phyloP scores from a whole-genome alignment of 805 yeast species.

The Teunomyces kruisii region DNA sequence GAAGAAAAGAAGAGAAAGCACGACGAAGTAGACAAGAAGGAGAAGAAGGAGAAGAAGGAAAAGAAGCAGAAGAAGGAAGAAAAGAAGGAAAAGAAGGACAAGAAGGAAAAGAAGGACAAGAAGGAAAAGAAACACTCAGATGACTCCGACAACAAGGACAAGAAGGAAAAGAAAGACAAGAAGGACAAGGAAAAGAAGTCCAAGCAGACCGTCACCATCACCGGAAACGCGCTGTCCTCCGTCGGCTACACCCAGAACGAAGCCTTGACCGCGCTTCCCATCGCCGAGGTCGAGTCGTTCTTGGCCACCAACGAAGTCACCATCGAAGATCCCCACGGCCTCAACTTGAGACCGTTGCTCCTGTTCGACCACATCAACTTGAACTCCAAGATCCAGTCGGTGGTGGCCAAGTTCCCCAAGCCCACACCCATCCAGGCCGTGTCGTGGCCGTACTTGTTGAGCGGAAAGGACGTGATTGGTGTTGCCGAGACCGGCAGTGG shows the following conservation, averaged over 20 bases:
- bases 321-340: slow-evolving; percentile 63
- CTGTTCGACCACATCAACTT: slow-evolving; percentile 60
- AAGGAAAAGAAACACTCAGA: slow-evolving; percentile 40
- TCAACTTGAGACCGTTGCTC: slow-evolving; percentile 65
- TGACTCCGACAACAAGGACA: slow-evolving; percentile 27
- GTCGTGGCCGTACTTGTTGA: slow-evolving; percentile 87
- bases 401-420: slow-evolving; percentile 69
- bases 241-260: slow-evolving; percentile 38
- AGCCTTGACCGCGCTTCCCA: slow-evolving; percentile 42
- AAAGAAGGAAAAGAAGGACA: slow-evolving; percentile 25
- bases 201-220: slow-evolving; percentile 7
- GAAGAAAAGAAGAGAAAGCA: slow-evolving; percentile 30
- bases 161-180: slow-evolving; percentile 28
- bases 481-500: slow-evolving; percentile 99
- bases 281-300: slow-evolving; percentile 60
- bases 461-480: slow-evolving; percentile 85
- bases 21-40: slow-evolving; percentile 26
- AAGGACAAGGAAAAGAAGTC: slow-evolving; percentile 16
- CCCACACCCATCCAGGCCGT: slow-evolving; percentile 97
- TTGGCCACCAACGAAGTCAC: slow-evolving; percentile 71
- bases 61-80: slow-evolving; percentile 24
- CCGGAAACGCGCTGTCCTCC: slow-evolving; percentile 12
- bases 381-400: slow-evolving; percentile 55
- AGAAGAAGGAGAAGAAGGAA: slow-evolving; percentile 22
- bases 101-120: slow-evolving; percentile 36